phyloP scores from a whole-genome alignment of 805 yeast species.

The Candida pini region DNA sequence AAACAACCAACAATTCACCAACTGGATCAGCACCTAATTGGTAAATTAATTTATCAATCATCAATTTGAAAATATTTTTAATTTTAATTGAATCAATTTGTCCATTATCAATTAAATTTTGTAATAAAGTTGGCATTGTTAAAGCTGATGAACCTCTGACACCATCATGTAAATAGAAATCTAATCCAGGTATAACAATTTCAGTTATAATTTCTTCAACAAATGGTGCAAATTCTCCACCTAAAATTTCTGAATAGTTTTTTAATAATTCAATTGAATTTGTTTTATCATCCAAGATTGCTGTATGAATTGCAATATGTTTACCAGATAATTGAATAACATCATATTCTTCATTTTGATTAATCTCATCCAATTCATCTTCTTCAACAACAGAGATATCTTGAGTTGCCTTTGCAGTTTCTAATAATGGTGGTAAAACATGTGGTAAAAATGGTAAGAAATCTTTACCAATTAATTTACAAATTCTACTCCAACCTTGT shows the following conservation, averaged over 20 bases:
- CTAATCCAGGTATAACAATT: conserved; percentile 81
- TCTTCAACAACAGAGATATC: conserved; percentile 87
- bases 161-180: conserved; percentile 88
- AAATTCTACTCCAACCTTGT: conserved; percentile 94
- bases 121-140: conserved; percentile 70
- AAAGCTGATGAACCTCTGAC: conserved; percentile 90
- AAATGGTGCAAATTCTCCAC: conserved; percentile 77
- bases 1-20: conserved; percentile 73
- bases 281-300: conserved; percentile 90
- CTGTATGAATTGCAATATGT: conserved; percentile 91
- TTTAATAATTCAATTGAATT: conserved; percentile 85
- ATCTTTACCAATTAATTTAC: conserved; percentile 78
- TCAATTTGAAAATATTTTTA: conserved; percentile 62
- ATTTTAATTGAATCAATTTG: conserved; percentile 51
- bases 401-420: conserved; percentile 83
- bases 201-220: conserved; percentile 72
- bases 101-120: conserved; percentile 52
- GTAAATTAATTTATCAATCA: conserved; percentile 60
- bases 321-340: conserved; percentile 87
- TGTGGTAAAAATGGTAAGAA: conserved; percentile 78
- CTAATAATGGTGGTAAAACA: conserved; percentile 84
- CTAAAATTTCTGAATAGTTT: conserved; percentile 78
- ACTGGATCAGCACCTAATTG: conserved; percentile 75
- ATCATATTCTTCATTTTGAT: conserved; percentile 90
- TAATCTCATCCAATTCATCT: conserved; percentile 75